phyloP scores from a whole-genome alignment of 2,329 filamentous ascomycete species.

The Xylaria sp. region DNA sequence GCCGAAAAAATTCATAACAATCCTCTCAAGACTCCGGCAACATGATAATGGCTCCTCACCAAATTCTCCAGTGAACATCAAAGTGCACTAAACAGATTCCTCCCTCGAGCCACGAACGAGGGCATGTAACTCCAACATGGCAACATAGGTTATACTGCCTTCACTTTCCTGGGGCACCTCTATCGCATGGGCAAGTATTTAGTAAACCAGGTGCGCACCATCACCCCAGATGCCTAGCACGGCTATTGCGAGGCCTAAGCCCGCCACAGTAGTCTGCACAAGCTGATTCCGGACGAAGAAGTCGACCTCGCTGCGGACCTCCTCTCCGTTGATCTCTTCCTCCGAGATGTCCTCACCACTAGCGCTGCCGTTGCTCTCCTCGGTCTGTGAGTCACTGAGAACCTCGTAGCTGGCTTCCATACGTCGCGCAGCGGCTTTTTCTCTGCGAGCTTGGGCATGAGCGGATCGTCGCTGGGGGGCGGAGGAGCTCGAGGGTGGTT shows the following conservation, averaged over 20 bases:
- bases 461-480: slow-evolving; percentile 45
- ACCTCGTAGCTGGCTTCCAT: slow-evolving; percentile 81
- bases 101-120: slow-evolving; percentile 1
- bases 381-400: slow-evolving; percentile 60
- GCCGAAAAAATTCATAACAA: slow-evolving; percentile 15
- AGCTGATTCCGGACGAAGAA: slow-evolving; percentile 64
- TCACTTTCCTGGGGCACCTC: slow-evolving; percentile 33
- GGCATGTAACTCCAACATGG: slow-evolving; percentile 3
- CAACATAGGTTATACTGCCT: background rate
- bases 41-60: slow-evolving; percentile 1
- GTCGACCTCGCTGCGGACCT: slow-evolving; percentile 67
- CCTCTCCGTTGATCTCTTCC: slow-evolving; percentile 68
- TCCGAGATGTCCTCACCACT: slow-evolving; percentile 56
- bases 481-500: slow-evolving; percentile 44
- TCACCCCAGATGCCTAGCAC: slow-evolving; percentile 75
- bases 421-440: slow-evolving; percentile 52
- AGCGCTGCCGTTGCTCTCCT: slow-evolving; percentile 57
- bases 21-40: slow-evolving; percentile 27
- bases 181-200: slow-evolving; percentile 35
- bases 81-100: background rate
- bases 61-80: slow-evolving; percentile 20
- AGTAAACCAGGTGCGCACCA: slow-evolving; percentile 52
- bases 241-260: slow-evolving; percentile 68
- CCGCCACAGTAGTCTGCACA: slow-evolving; percentile 63
- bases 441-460: slow-evolving; percentile 45